Conservation (phyloP, 2,329 filamentous ascomycete genomes). For the Pseudopyrenochaeta lycopersici region DNA sequence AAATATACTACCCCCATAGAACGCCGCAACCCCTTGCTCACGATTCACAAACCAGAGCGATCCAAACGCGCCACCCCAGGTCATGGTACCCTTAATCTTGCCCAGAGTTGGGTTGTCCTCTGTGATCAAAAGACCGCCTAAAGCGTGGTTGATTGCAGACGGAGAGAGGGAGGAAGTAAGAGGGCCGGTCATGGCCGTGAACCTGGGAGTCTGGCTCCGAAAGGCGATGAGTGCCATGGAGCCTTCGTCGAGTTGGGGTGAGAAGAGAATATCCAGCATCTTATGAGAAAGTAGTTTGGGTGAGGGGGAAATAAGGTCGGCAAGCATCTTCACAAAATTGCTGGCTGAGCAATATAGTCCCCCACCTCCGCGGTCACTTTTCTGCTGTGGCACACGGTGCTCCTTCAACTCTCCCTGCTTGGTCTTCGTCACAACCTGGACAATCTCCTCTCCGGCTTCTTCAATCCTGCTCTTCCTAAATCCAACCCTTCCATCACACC, state of each 20-base stretch:
- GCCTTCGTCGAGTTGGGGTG: not conserved
- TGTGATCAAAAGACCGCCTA: slow-evolving; percentile 22
- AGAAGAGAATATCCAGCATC: slow-evolving; percentile 7
- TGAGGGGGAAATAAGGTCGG: slow-evolving; percentile 6
- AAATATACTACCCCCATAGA: slow-evolving; percentile 20
- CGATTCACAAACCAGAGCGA: slow-evolving; percentile 25
- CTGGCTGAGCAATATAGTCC: slow-evolving; percentile 5
- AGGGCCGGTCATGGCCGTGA: slow-evolving; percentile 17
- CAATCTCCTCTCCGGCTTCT: not conserved
- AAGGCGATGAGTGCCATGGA: slow-evolving; percentile 1
- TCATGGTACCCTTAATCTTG: slow-evolving; percentile 18
- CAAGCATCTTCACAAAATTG: slow-evolving; percentile 10
- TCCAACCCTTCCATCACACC: slow-evolving; percentile 4
- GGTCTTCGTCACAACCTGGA: not conserved
- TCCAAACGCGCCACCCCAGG: slow-evolving; percentile 25
- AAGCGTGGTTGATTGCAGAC: slow-evolving; percentile 15
- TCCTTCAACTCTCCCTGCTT: not conserved
- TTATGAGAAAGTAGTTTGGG: slow-evolving; percentile 7
- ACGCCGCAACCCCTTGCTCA: slow-evolving; percentile 18
- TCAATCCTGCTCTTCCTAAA: slow-evolving; percentile 1
- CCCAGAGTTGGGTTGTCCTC: slow-evolving; percentile 11
- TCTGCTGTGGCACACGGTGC: not conserved
- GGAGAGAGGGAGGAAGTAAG: slow-evolving; percentile 1
- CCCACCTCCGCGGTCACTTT: slow-evolving; percentile 16
- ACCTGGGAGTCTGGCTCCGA: slow-evolving; percentile 1